phyloP scores from a whole-genome alignment of 108 stramenopile species.

The Chaetoceros tenuissimus region DNA sequence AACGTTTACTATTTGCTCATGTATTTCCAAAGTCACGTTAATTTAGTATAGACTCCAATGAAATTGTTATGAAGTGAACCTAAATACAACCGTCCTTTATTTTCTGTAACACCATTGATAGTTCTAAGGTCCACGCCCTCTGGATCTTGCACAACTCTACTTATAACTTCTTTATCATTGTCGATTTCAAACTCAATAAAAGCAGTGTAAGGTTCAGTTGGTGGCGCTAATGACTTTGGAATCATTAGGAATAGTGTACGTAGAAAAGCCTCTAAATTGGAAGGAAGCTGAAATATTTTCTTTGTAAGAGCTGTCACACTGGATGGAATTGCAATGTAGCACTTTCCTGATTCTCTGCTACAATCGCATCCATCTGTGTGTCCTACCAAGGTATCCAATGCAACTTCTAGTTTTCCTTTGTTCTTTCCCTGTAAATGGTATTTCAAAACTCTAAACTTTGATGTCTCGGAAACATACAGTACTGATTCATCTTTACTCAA shows the following conservation, averaged over 20 bases:
- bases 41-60: constrained; percentile 57
- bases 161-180: constrained; percentile 12
- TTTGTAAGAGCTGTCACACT: constrained; percentile 4
- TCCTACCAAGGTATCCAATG: constrained; percentile 34
- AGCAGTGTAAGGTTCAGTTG: constrained; percentile 25
- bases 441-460: constrained; percentile 32
- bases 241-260: constrained; percentile 41
- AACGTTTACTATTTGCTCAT: no score
- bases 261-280: constrained; percentile 11
- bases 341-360: constrained; percentile 17
- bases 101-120: constrained; percentile 53
- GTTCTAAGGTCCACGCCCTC: constrained; percentile 35
- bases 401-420: constrained; percentile 25
- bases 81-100: constrained; percentile 46
- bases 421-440: constrained; percentile 38
- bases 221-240: constrained; percentile 26
- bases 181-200: constrained; percentile 37
- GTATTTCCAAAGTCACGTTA: no score
- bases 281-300: constrained; percentile 22
- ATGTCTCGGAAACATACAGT: constrained; percentile 41
- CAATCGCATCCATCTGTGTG: constrained; percentile 55
- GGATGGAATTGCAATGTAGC: constrained; percentile 35
- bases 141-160: constrained; percentile 48
- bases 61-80: constrained; percentile 59
- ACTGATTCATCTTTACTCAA: constrained; percentile 42